Evolutionary conservation across 179 eudicot genomes (phyloP), one percentile per base, ranked within the genome.

Genomic region (Silene vulgaris): DNA sequence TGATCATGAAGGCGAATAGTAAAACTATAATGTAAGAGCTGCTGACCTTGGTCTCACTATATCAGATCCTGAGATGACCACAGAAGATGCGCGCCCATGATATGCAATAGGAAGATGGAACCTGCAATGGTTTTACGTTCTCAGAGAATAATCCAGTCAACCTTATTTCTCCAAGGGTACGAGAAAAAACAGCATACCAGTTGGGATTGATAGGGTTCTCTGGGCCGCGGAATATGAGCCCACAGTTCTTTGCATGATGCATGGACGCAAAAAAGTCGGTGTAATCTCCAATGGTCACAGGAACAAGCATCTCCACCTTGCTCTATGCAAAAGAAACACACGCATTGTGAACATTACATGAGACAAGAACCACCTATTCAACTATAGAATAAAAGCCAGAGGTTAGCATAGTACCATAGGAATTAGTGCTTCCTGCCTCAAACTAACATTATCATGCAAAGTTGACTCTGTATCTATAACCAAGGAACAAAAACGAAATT

Each of bases 1-100:
- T 28, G n/a, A 65, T 2, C 4, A 57, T 48, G 19, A 23, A 57
- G 43, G 28, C 56, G 21, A 35, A 19, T 28, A 50, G 13, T 28
- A 45, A 63, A 52, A 50, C 50, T 11, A 26, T 11, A 54, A 28
- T 21, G 21, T 3, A 35, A 29, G 30, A 77, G 57, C 43, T 19
- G 43, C 78, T 81, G 74, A 95, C 99, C 91, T 95, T 87, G 99
- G 99, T 61, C 99, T 85, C 40, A 83, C 78, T 64, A 94, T 92
- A 75, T 90, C 97, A 48, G 99, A 90, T 78, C 99, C 99, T 65
- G 99, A 92, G 74, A 89, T 84, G 76, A 95, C 96, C 76, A 95
- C 65, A 48, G 99, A 95, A 73, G 99, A 95, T 40, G 99, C 96
- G 74, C 99, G 88, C 73, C 99, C 99, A 85, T 95, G 99, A 83